Percentiles rank a stretch among this genome's conserved stretches.
Evolutionary conservation across 805 yeast genomes (phyloP).

Genomic region (Wickerhamomyces tratensis): DNA sequence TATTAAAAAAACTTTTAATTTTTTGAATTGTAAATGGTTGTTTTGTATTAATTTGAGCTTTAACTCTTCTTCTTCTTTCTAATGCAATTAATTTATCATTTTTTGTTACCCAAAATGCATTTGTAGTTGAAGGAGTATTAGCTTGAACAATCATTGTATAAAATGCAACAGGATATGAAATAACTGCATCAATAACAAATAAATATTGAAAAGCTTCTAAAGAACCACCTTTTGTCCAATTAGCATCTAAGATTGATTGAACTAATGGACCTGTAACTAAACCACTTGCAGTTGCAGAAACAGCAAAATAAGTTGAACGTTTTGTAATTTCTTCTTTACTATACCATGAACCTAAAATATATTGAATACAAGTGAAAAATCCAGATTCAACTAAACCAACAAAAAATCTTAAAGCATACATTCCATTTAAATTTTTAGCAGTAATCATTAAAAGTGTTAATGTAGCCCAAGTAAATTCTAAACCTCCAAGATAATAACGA

Average conservation of each 20-base stretch:
- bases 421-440: slow-evolving; percentile 10
- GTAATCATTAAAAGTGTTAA: slow-evolving; percentile 24
- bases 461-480: slow-evolving; percentile 32
- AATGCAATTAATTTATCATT: slow-evolving; percentile 32
- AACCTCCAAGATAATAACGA: slow-evolving; percentile 29
- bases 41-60: slow-evolving; percentile 29
- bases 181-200: slow-evolving; percentile 35
- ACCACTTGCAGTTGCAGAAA: slow-evolving; percentile 22
- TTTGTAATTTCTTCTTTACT: slow-evolving; percentile 20
- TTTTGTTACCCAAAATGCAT: slow-evolving; percentile 28
- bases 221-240: slow-evolving; percentile 1
- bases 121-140: slow-evolving; percentile 32
- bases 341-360: slow-evolving; percentile 26
- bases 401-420: slow-evolving; percentile 23
- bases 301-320: slow-evolving; percentile 19
- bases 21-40: slow-evolving; percentile 27
- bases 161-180: slow-evolving; percentile 31
- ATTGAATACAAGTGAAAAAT: slow-evolving; percentile 35
- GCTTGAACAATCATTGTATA: slow-evolving; percentile 35
- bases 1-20: slow-evolving; percentile 27
- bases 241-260: slow-evolving; percentile 18
- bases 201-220: slow-evolving; percentile 35
- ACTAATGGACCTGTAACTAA: slow-evolving; percentile 30
- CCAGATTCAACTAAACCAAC: slow-evolving; percentile 35
- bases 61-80: slow-evolving; percentile 29